Evolutionary conservation across 306 rosid genomes (phyloP).

Genomic region (Albizia julibrissin): DNA sequence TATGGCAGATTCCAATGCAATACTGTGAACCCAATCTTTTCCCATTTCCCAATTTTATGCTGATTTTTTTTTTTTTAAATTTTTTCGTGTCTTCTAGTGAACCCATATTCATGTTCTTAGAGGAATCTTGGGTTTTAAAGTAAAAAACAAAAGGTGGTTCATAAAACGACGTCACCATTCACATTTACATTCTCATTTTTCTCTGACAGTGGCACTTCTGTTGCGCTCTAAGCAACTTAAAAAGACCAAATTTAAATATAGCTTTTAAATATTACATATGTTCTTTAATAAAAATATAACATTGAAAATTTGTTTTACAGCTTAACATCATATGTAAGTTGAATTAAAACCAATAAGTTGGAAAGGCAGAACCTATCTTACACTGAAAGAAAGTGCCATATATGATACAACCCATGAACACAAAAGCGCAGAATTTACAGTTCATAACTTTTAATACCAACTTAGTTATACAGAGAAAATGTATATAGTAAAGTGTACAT

Average conservation of each 20-base stretch:
- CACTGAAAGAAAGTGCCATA: background rate
- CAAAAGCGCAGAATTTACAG: background rate
- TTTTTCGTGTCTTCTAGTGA: background rate
- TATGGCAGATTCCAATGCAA: slow-evolving; percentile 33
- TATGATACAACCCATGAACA: background rate
- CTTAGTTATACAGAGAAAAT: background rate
- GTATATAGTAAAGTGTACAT: background rate
- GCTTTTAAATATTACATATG: background rate
- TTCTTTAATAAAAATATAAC: background rate
- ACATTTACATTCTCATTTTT: background rate
- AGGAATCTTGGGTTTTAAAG: background rate
- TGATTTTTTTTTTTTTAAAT: background rate
- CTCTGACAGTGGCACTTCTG: background rate
- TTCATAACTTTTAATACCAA: background rate
- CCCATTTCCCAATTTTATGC: background rate
- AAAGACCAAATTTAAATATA: background rate
- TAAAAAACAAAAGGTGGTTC: background rate
- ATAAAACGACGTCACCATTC: background rate
- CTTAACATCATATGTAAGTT: background rate
- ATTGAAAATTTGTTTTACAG: background rate
- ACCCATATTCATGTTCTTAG: background rate
- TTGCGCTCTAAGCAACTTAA: background rate
- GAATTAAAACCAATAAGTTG: background rate
- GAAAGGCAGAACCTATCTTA: background rate
- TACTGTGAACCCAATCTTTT: slow-evolving; percentile 5